These are phyloP conservation scores for Gentiana straminea DNA, from an alignment of 257 asterid genomes.

Conservation along the genomic window DNA sequence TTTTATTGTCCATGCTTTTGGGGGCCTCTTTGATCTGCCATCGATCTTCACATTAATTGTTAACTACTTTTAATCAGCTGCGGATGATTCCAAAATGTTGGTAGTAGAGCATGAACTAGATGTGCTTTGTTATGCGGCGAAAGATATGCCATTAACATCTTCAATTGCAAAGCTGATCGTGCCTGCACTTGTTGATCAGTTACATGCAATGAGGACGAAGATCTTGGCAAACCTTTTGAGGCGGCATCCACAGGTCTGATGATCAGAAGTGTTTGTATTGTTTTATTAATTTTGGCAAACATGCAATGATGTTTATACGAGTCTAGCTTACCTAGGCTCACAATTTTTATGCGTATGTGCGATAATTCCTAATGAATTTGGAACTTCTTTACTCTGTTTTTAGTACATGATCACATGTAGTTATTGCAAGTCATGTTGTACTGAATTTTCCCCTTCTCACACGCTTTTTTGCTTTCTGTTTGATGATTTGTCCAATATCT, in stretches of 20 bases:
- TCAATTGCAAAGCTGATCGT: constrained; percentile 59
- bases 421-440: no score
- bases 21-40: constrained; percentile 2
- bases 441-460: no score
- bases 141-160: constrained; percentile 43
- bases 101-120: constrained; percentile 65
- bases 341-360: no score
- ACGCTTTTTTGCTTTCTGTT: no score
- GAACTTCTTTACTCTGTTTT: no score
- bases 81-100: constrained; percentile 55
- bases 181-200: constrained; percentile 78
- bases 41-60: constrained; percentile 10
- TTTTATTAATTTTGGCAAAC: no score
- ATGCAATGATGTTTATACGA: neutral
- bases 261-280: neutral
- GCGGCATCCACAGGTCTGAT: constrained; percentile 58
- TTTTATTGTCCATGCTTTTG: neutral
- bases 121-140: constrained; percentile 65
- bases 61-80: constrained; percentile 36
- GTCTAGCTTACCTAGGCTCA: no score
- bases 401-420: no score
- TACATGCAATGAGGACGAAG: constrained; percentile 53
- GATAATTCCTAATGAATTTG: no score
- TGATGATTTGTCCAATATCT: no score
- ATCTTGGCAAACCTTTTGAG: constrained; percentile 41